phyloP scores from a whole-genome alignment of 176 grass and related monocot genomes.

The Oryza glaberrima region DNA sequence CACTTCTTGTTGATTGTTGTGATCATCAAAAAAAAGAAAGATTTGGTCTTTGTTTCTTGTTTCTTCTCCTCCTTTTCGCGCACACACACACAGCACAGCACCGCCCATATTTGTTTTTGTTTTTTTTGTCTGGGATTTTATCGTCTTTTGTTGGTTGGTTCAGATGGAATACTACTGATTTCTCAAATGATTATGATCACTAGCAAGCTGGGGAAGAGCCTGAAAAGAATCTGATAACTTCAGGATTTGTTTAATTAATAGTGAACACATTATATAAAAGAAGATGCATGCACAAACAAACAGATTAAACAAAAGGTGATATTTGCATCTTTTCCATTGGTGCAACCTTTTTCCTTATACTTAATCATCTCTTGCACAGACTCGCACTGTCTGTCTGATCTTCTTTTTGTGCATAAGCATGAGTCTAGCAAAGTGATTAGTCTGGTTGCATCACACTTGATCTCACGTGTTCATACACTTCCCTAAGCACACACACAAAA shows the following conservation, averaged over 20 bases:
- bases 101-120: not conserved
- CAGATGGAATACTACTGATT: conserved; percentile 16
- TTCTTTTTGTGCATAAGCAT: conserved; percentile 33
- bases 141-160: conserved; percentile 30
- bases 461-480: conserved; percentile 52
- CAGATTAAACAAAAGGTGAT: conserved; percentile 36
- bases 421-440: not conserved
- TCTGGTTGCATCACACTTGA: conserved; percentile 43
- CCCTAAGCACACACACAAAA: not conserved
- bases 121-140: not conserved
- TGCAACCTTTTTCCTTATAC: not conserved
- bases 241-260: conserved; percentile 18
- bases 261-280: conserved; percentile 21
- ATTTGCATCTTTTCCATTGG: conserved; percentile 45
- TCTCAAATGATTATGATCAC: conserved; percentile 21
- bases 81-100: too few relatives aligned
- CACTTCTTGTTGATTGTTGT: not conserved
- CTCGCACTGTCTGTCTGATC: not conserved
- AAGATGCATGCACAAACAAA: conserved; percentile 33
- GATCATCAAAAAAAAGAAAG: not conserved
- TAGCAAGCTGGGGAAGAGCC: conserved; percentile 19
- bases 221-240: conserved; percentile 12
- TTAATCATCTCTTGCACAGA: not conserved
- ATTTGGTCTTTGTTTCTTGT: not conserved
- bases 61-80: not conserved